Conservation (phyloP, 2,329 filamentous ascomycete genomes). For the Aspergillus sp. region DNA sequence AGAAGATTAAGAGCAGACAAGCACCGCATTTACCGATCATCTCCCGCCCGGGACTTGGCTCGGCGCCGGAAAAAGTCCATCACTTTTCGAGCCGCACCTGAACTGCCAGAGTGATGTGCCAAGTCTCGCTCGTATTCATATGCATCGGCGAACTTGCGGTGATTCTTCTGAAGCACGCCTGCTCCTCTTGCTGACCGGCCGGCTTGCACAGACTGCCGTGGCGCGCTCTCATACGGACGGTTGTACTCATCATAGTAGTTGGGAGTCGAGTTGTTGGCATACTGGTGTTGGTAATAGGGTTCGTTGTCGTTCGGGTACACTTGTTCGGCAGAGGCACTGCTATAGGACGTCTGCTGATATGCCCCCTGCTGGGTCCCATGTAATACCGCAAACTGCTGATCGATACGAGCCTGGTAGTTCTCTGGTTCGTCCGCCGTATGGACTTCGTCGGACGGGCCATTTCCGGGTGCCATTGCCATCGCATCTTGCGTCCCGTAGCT, state of each 20-base stretch:
- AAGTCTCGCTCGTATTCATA: conserved; percentile 68
- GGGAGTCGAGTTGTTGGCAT: conserved; percentile 33
- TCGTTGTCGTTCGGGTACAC: conserved; percentile 32
- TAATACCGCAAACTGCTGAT: conserved; percentile 41
- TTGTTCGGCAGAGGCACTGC: conserved; percentile 27
- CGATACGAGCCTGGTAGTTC: conserved; percentile 42
- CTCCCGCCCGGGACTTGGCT: conserved; percentile 67
- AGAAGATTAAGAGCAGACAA: conserved; percentile 1
- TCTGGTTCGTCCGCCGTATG: conserved; percentile 26
- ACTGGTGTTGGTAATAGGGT: conserved; percentile 29
- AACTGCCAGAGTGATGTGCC: conserved; percentile 74
- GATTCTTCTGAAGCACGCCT: conserved; percentile 76
- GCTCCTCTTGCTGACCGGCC: conserved; percentile 40
- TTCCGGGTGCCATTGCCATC: conserved; percentile 28
- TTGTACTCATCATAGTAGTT: conserved; percentile 51
- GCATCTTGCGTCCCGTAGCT: conserved; percentile 34
- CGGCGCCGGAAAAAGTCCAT: conserved; percentile 98
- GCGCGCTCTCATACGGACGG: conserved; percentile 38
- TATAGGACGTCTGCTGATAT: conserved; percentile 28
- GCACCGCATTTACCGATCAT: conserved; percentile 32
- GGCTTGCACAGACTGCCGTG: conserved; percentile 44
- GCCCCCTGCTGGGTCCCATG: conserved; percentile 34
- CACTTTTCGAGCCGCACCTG: conserved; percentile 82
- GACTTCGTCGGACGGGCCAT: conserved; percentile 25
- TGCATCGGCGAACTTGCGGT: conserved; percentile 80